Percentiles rank a stretch among this genome's conserved stretches.
Conservation (phyloP, 2,329 filamentous ascomycete species). For the Pseudogymnoascus sp. region DNA sequence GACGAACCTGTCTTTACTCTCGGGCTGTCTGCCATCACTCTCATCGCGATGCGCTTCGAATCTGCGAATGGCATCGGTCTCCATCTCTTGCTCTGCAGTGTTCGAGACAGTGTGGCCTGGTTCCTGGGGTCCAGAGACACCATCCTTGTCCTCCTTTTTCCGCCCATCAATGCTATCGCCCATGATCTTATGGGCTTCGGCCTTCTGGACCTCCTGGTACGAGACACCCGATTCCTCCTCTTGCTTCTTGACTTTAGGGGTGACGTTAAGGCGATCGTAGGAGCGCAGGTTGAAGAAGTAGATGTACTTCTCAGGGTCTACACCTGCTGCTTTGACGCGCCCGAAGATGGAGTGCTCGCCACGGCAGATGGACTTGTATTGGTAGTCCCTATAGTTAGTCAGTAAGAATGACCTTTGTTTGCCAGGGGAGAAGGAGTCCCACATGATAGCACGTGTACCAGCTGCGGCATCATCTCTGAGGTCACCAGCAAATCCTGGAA, state of each 20-base stretch:
- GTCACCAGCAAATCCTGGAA: conserved; percentile 92
- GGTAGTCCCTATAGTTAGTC: conserved; percentile 55
- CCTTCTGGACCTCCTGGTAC: conserved; percentile 80
- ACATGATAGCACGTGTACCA: conserved; percentile 83
- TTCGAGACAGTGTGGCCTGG: conserved; percentile 23
- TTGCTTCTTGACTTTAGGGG: conserved; percentile 59
- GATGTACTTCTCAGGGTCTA: conserved; percentile 72
- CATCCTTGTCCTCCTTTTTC: conserved; percentile 30
- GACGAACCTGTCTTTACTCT: conserved; percentile 18
- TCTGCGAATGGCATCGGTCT: conserved; percentile 39
- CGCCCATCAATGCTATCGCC: conserved; percentile 58
- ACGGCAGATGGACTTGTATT: conserved; percentile 91
- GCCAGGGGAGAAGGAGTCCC: neutral
- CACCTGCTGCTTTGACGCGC: conserved; percentile 61
- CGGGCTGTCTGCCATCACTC: conserved; percentile 22
- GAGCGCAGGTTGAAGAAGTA: conserved; percentile 91
- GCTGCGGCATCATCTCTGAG: conserved; percentile 72
- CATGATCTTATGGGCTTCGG: conserved; percentile 85
- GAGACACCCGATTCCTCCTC: conserved; percentile 75
- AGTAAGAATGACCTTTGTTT: conserved; percentile 27
- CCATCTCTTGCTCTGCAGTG: conserved; percentile 31
- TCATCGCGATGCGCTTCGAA: conserved; percentile 41
- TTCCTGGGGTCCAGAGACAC: neutral
- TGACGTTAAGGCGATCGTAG: conserved; percentile 87
- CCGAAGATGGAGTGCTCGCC: conserved; percentile 87